These are phyloP conservation scores for Cryptococcus sp. DNA, from an alignment of 1,284 basidiomycete species.

Conservation along the genomic window DNA sequence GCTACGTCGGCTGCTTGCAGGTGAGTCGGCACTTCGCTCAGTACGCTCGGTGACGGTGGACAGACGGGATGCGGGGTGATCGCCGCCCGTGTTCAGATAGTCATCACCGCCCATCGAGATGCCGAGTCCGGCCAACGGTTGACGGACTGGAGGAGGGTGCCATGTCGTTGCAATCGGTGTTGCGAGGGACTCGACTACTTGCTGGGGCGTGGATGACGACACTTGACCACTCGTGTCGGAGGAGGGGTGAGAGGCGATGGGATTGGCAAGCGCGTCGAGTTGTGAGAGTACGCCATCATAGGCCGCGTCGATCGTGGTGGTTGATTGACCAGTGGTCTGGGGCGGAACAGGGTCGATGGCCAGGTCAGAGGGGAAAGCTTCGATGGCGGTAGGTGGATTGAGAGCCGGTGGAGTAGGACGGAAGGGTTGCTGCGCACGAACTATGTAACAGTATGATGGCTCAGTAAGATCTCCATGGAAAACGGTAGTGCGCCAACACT, in stretches of 20 bases:
- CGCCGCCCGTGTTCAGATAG: slow-evolving; percentile 11
- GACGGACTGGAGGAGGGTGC: slow-evolving; percentile 15
- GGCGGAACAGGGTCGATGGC: slow-evolving; percentile 10
- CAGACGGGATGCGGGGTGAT: slow-evolving; percentile 15
- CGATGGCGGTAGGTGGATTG: background rate
- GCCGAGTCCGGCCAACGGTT: slow-evolving; percentile 18
- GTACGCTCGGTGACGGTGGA: slow-evolving; percentile 36
- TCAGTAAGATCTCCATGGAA: background rate
- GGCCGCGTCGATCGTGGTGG: slow-evolving; percentile 32
- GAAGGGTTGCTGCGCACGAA: slow-evolving; percentile 1
- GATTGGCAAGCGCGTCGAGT: slow-evolving; percentile 37
- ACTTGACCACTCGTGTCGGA: slow-evolving; percentile 3
- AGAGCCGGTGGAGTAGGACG: background rate
- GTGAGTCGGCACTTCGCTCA: slow-evolving; percentile 21
- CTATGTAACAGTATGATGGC: background rate
- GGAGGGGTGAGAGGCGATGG: slow-evolving; percentile 9
- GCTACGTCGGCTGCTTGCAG: slow-evolving; percentile 9
- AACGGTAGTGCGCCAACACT: background rate
- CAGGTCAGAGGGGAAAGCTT: background rate
- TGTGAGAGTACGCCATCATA: slow-evolving; percentile 44
- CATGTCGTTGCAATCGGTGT: slow-evolving; percentile 4
- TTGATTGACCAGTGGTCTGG: slow-evolving; percentile 34
- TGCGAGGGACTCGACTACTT: background rate
- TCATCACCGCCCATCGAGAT: slow-evolving; percentile 9
- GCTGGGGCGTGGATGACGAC: background rate